Conservation (phyloP, 164 flowering plant species). For the Umbellularia californica region DNA sequence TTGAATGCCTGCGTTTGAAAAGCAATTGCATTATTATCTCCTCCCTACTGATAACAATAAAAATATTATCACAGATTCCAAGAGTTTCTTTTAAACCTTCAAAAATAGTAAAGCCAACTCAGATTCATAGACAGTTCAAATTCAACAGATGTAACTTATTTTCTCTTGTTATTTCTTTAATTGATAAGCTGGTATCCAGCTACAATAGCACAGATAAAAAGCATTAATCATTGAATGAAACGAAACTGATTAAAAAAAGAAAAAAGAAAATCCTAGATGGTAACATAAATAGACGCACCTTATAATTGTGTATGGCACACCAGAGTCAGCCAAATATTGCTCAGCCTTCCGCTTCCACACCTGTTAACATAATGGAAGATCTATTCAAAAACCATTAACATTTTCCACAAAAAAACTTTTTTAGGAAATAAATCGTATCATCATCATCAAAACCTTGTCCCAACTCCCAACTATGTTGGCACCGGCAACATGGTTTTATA, state of each 20-base stretch:
- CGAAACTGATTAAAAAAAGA: background rate
- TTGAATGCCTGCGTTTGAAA: too few species aligned
- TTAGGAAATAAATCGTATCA: background rate
- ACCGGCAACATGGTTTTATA: background rate
- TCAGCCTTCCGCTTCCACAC: constrained; percentile 99
- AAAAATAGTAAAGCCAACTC: background rate
- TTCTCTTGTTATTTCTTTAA: background rate
- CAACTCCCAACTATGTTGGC: too few species aligned
- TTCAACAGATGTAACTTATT: background rate
- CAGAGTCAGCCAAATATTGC: constrained; percentile 91
- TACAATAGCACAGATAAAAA: background rate
- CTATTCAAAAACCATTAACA: background rate
- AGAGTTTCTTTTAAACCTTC: too few species aligned
- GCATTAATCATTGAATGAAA: background rate
- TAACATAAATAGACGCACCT: constrained; percentile 37
- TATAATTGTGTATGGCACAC: constrained; percentile 89
- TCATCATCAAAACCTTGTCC: too few species aligned
- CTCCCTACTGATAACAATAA: too few species aligned
- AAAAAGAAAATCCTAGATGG: background rate
- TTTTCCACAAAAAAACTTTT: background rate
- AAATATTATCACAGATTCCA: too few species aligned
- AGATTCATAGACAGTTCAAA: background rate
- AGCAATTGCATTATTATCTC: too few species aligned
- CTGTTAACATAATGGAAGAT: constrained; percentile 29
- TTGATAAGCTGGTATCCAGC: background rate